A percentile compares a stretch with the other conserved stretches of the same genome.
phyloP scores from a whole-genome alignment of 1,284 basidiomycete species.

The Papiliotrema fonsecae region DNA sequence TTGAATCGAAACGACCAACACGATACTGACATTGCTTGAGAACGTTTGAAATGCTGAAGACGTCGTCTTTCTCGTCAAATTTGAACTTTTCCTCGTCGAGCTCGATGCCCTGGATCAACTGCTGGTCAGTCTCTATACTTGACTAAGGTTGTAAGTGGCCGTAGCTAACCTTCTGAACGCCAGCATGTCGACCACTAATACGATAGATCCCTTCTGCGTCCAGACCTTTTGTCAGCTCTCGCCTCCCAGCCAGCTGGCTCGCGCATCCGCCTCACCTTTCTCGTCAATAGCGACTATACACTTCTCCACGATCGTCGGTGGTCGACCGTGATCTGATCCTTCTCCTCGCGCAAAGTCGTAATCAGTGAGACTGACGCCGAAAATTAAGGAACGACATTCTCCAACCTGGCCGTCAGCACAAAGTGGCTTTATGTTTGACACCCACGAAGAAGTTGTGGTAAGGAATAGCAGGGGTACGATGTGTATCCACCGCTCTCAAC shows the following conservation, averaged over 20 bases:
- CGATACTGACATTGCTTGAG: slow-evolving; percentile 65
- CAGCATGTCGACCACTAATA: slow-evolving; percentile 67
- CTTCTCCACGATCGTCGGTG: slow-evolving; percentile 78
- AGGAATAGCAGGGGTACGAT: slow-evolving; percentile 27
- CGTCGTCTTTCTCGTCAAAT: slow-evolving; percentile 74
- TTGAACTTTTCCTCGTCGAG: slow-evolving; percentile 78
- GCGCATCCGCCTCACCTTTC: slow-evolving; percentile 44
- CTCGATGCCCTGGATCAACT: slow-evolving; percentile 85
- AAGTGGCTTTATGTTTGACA: slow-evolving; percentile 12
- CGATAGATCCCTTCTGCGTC: slow-evolving; percentile 69
- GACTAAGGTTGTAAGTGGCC: not conserved
- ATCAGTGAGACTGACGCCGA: slow-evolving; percentile 85
- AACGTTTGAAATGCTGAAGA: slow-evolving; percentile 82
- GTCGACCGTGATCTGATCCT: slow-evolving; percentile 57
- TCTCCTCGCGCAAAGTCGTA: slow-evolving; percentile 78
- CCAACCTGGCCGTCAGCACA: slow-evolving; percentile 62
- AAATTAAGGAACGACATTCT: slow-evolving; percentile 72
- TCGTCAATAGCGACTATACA: slow-evolving; percentile 81
- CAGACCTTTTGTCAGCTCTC: slow-evolving; percentile 51
- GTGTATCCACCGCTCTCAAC: slow-evolving; percentile 10
- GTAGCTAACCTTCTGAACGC: slow-evolving; percentile 66
- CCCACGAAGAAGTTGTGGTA: slow-evolving; percentile 45
- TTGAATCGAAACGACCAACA: not conserved
- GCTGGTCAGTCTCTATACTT: slow-evolving; percentile 5
- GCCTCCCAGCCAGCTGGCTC: not conserved